phyloP scores from a whole-genome alignment of 2,329 filamentous ascomycete species.

The Hymenoscyphus scutula region DNA sequence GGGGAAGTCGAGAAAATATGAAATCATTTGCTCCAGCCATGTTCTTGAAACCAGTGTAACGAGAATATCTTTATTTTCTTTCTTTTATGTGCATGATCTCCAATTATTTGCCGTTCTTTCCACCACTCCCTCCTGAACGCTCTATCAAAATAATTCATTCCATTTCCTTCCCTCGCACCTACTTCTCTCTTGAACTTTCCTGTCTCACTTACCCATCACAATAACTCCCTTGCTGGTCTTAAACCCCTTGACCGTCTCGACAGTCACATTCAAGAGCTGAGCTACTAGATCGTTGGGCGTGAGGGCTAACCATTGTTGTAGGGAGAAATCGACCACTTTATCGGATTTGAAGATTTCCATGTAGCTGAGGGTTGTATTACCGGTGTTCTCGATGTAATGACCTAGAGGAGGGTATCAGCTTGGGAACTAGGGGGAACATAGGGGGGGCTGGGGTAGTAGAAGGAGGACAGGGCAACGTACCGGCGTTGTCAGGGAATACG shows the following conservation, averaged over 20 bases:
- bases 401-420: constrained; percentile 36
- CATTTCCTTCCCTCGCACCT: too few species aligned
- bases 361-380: constrained; percentile 54
- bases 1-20: background rate
- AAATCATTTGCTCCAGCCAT: background rate
- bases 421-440: too few species aligned
- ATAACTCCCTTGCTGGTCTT: constrained; percentile 52
- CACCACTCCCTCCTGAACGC: too few species aligned
- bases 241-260: constrained; percentile 6
- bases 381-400: constrained; percentile 64
- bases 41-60: background rate
- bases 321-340: constrained; percentile 46
- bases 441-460: too few species aligned
- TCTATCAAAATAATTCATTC: too few species aligned
- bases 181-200: too few species aligned
- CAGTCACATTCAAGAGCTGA: constrained; percentile 11
- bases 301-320: constrained; percentile 57
- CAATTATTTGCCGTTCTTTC: too few species aligned
- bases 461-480: constrained; percentile 4
- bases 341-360: constrained; percentile 55
- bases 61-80: background rate
- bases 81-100: too few species aligned
- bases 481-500: constrained; percentile 55
- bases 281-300: constrained; percentile 17
- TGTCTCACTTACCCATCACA: constrained; percentile 32